Evolutionary conservation across 148 eudicot species (phyloP), one percentile per base, ranked within the genome.

Genomic region (Agrostemma githago): DNA sequence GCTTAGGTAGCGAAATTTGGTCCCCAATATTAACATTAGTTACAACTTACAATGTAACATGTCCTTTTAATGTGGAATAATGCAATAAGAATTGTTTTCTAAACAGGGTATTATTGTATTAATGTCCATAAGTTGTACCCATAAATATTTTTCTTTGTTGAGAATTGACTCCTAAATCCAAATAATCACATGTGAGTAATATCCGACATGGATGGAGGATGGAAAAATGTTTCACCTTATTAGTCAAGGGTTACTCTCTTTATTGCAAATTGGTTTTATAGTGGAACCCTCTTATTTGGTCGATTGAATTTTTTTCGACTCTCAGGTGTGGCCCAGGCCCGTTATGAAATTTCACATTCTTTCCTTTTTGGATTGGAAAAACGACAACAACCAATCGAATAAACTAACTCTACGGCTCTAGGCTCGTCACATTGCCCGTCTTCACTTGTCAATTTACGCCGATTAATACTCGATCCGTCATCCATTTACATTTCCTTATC

Each of bases 401-500:
- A 26, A 72, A 61, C 44, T 10, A 26, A 60, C 53, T 80, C 20
- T 70, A 75, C 19, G 63, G 71, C 72, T 43, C 41, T 26, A 26
- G 34, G 34, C 0, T 26, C 34, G 34, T 70, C 48, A 53, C 48
- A 70, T 70, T 21, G 57, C 41, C 20, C 62, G 62, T 48, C 62
- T 63, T 57, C 58, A 66, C 9, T 53, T 74, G 41, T 67, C 58
- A 46, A 72, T 72, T 67, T 72, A 67, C 51, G 51, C 20, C 68
- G 67, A 68, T 61, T 51, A 59, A 62, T 53, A 40, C 34, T 26
- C 34, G 1, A 63, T 46, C 66, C 76, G 58, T 58, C 51, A 58
- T 72, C 8, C 57, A 64, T 75, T 57, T 75, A 79, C 79, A 71
- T 46, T 79, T 75, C 72, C 51, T 56, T 17, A 71, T 71, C 72